These are phyloP conservation scores for Leccinum subgranulosum DNA, from an alignment of 768 basidiomycete species.

Conservation along the genomic window DNA sequence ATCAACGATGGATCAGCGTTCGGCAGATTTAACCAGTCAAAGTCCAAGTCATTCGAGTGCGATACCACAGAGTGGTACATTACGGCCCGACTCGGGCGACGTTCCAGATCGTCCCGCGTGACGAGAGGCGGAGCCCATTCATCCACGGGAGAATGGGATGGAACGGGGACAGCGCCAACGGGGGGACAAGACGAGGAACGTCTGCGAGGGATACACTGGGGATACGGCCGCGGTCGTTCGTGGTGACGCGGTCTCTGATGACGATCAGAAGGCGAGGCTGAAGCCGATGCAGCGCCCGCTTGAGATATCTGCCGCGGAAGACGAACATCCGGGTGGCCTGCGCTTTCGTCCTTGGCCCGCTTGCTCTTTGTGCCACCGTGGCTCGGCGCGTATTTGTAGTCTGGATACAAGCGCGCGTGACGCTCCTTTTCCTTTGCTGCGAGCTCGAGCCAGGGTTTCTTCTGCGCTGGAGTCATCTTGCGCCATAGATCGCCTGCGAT, in stretches of 20 bases:
- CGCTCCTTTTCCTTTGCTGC: slow-evolving; percentile 46
- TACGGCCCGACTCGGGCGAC: slow-evolving; percentile 29
- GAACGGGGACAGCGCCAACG: slow-evolving; percentile 32
- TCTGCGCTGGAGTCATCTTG: slow-evolving; percentile 44
- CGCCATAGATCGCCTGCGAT: slow-evolving; percentile 68
- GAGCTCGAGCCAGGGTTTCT: slow-evolving; percentile 48
- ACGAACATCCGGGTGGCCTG: slow-evolving; percentile 3
- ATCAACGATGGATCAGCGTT: slow-evolving; percentile 2
- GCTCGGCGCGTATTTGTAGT: slow-evolving; percentile 41
- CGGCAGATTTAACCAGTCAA: slow-evolving; percentile 15
- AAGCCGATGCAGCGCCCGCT: not conserved
- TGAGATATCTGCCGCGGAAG: slow-evolving; percentile 10
- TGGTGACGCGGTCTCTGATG: slow-evolving; percentile 7
- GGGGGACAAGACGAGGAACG: slow-evolving; percentile 45
- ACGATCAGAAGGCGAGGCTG: not conserved
- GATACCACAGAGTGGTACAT: slow-evolving; percentile 34
- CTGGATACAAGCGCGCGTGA: slow-evolving; percentile 41
- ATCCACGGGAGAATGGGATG: slow-evolving; percentile 7
- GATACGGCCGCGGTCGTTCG: slow-evolving; percentile 25
- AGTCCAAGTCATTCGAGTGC: not conserved
- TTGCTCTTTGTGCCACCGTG: slow-evolving; percentile 19
- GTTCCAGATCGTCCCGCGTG: slow-evolving; percentile 33
- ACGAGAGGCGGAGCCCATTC: slow-evolving; percentile 21
- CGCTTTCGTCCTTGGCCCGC: slow-evolving; percentile 16
- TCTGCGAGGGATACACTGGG: slow-evolving; percentile 20